phyloP scores from a whole-genome alignment of 2,329 filamentous ascomycete species.

The Pseudogymnoascus sp. region DNA sequence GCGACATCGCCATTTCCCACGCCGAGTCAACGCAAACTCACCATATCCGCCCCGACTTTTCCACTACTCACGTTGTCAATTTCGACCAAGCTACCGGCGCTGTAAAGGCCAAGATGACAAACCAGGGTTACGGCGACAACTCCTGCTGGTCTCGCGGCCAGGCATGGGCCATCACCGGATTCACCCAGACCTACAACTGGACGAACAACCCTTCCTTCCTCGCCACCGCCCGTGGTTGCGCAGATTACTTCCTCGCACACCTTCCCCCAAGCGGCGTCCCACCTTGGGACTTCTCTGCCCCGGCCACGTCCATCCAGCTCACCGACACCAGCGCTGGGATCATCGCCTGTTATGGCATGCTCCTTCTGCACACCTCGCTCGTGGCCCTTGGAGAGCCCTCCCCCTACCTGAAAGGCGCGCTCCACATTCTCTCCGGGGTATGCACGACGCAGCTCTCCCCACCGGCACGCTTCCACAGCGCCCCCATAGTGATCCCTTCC shows the following conservation, averaged over 20 bases:
- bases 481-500: slow-evolving; percentile 15
- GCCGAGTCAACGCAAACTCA: slow-evolving; percentile 33
- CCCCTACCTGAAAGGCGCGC: slow-evolving; percentile 24
- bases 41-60: slow-evolving; percentile 34
- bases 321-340: slow-evolving; percentile 34
- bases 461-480: slow-evolving; percentile 16
- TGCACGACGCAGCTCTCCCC: slow-evolving; percentile 22
- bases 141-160: slow-evolving; percentile 43
- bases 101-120: slow-evolving; percentile 37
- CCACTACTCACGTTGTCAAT: slow-evolving; percentile 39
- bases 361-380: slow-evolving; percentile 30
- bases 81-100: slow-evolving; percentile 36
- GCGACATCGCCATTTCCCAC: slow-evolving; percentile 33
- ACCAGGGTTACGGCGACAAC: slow-evolving; percentile 38
- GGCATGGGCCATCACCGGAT: slow-evolving; percentile 43
- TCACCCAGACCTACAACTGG: slow-evolving; percentile 41
- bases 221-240: slow-evolving; percentile 35
- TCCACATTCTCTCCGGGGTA: slow-evolving; percentile 24
- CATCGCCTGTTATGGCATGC: slow-evolving; percentile 34
- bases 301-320: slow-evolving; percentile 26
- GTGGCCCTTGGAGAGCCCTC: slow-evolving; percentile 16
- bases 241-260: slow-evolving; percentile 38
- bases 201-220: slow-evolving; percentile 37
- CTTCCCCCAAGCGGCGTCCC: slow-evolving; percentile 36
- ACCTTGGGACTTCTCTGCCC: slow-evolving; percentile 43